Evolutionary conservation across 495 filamentous ascomycete species (phyloP).

Genomic region (Talaromyces stipitatus): DNA sequence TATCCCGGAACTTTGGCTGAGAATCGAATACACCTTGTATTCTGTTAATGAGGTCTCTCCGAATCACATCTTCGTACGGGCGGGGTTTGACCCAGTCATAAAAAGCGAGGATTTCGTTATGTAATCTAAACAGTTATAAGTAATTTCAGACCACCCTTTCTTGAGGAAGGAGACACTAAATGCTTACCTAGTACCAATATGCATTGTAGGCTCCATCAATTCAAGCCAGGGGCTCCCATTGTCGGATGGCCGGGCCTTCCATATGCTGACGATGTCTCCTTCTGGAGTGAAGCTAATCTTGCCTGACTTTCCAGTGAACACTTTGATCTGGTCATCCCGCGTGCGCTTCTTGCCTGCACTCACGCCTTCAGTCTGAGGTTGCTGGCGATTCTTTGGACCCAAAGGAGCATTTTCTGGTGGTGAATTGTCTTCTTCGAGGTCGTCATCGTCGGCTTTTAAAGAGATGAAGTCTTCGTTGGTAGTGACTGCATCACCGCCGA

Average conservation of each 20-base stretch:
- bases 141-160: background rate
- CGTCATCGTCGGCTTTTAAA: slow-evolving; percentile 54
- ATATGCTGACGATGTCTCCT: slow-evolving; percentile 48
- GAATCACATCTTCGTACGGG: slow-evolving; percentile 67
- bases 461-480: slow-evolving; percentile 79
- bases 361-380: slow-evolving; percentile 36
- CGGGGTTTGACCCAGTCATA: slow-evolving; percentile 72
- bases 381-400: slow-evolving; percentile 25
- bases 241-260: slow-evolving; percentile 39
- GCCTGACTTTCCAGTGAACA: slow-evolving; percentile 28
- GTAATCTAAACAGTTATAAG: slow-evolving; percentile 42
- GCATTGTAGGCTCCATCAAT: slow-evolving; percentile 18
- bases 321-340: slow-evolving; percentile 58
- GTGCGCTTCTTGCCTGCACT: slow-evolving; percentile 55
- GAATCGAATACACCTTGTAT: slow-evolving; percentile 40
- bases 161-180: background rate
- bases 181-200: slow-evolving; percentile 26
- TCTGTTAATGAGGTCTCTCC: slow-evolving; percentile 62
- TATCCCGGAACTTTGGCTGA: slow-evolving; percentile 39
- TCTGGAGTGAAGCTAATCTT: slow-evolving; percentile 35
- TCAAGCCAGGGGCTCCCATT: slow-evolving; percentile 56
- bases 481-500: slow-evolving; percentile 44
- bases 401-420: slow-evolving; percentile 29
- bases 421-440: slow-evolving; percentile 10
- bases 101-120: slow-evolving; percentile 83